Evolutionary conservation across 1,284 basidiomycete species (phyloP).

Genomic region (Malassezia nana): DNA sequence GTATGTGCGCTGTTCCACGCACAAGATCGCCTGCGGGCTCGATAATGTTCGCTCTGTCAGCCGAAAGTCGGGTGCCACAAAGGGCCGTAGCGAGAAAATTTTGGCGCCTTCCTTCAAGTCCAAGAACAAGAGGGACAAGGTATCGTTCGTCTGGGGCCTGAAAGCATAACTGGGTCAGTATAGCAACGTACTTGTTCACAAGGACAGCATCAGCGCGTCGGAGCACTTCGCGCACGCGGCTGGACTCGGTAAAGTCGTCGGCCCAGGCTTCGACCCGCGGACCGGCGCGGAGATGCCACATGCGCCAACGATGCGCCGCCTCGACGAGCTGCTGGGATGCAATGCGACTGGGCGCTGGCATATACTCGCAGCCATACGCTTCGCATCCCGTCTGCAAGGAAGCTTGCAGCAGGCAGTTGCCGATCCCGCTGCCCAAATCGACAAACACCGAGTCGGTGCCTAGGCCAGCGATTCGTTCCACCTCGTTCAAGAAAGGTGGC

Average conservation of each 20-base stretch:
- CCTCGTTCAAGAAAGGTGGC: conserved; percentile 49
- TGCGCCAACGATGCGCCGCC: conserved; percentile 50
- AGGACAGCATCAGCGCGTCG: conserved; percentile 53
- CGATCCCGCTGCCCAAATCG: conserved; percentile 56
- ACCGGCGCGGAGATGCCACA: conserved; percentile 52
- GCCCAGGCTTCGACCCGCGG: conserved; percentile 49
- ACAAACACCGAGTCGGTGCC: conserved; percentile 49
- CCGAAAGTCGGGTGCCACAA: conserved; percentile 52
- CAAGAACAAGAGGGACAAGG: conserved; percentile 54
- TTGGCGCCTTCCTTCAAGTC: conserved; percentile 54
- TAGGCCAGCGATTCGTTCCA: conserved; percentile 45
- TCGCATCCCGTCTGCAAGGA: conserved; percentile 53
- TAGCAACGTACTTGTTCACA: conserved; percentile 55
- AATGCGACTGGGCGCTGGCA: conserved; percentile 51
- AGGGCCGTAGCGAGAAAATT: conserved; percentile 54
- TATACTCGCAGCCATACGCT: conserved; percentile 53
- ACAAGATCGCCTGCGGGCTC: conserved; percentile 38
- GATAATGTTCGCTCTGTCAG: conserved; percentile 50
- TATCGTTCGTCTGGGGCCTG: conserved; percentile 53
- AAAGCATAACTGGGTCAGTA: conserved; percentile 33
- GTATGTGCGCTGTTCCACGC: conserved; percentile 33
- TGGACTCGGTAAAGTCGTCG: conserved; percentile 52
- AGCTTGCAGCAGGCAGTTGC: conserved; percentile 54
- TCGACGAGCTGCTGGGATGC: conserved; percentile 52
- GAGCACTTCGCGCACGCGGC: conserved; percentile 46